These are phyloP conservation scores for Mortierella polycephala DNA, from an alignment of 371 early-diverging fungal genomes.

Conservation along the genomic window DNA sequence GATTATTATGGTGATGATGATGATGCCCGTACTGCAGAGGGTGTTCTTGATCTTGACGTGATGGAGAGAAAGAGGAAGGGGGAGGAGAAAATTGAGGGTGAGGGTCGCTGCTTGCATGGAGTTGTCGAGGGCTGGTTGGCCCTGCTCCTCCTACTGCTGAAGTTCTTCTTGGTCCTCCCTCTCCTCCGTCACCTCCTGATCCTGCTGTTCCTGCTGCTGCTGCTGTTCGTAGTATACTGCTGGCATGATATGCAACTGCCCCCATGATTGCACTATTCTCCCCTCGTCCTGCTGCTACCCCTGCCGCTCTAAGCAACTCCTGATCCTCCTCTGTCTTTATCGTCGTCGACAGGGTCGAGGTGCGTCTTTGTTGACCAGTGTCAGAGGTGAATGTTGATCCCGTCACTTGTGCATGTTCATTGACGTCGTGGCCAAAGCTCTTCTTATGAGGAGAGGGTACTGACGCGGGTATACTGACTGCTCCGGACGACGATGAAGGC, in stretches of 20 bases:
- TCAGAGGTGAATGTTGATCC: slow-evolving; percentile 37
- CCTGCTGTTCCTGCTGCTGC: slow-evolving; percentile 21
- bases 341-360: slow-evolving; percentile 15
- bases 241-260: slow-evolving; percentile 44
- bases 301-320: slow-evolving; percentile 35
- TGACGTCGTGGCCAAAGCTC: neutral
- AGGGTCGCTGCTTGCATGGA: slow-evolving; percentile 14
- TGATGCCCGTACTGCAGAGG: slow-evolving; percentile 1
- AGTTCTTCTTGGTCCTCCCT: slow-evolving; percentile 3
- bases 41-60: slow-evolving; percentile 15
- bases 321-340: slow-evolving; percentile 32
- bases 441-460: neutral
- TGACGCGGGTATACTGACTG: neutral
- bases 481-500: neutral
- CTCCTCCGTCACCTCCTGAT: slow-evolving; percentile 11
- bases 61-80: slow-evolving; percentile 19
- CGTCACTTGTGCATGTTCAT: slow-evolving; percentile 23
- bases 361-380: slow-evolving; percentile 16
- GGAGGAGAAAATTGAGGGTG: slow-evolving; percentile 5
- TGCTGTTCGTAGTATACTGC: slow-evolving; percentile 18
- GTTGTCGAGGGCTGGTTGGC: slow-evolving; percentile 9
- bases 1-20: neutral
- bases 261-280: slow-evolving; percentile 38
- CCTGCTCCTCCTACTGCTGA: slow-evolving; percentile 9
- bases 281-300: slow-evolving; percentile 23